These are phyloP conservation scores for Monosporascus sp. DNA, from an alignment of 2,329 filamentous ascomycete species.

Conservation along the genomic window DNA sequence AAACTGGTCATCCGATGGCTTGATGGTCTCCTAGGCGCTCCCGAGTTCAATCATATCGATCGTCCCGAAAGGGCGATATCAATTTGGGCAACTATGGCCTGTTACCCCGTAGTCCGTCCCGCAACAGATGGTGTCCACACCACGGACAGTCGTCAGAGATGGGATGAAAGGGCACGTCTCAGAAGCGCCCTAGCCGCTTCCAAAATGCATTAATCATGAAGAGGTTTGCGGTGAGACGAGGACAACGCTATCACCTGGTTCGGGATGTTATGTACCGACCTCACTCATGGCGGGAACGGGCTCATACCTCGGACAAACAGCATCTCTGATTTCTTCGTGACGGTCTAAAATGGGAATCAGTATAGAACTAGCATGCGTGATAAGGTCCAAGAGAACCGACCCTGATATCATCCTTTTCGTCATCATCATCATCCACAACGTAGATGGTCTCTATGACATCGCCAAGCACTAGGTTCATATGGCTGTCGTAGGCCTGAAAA, in stretches of 20 bases:
- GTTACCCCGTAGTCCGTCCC: too few species aligned
- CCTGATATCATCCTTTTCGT: conserved; percentile 65
- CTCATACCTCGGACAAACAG: conserved; percentile 89
- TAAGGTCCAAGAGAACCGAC: conserved; percentile 35
- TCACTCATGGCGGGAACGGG: conserved; percentile 16
- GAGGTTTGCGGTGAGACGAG: conserved; percentile 61
- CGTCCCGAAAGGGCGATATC: too few species aligned
- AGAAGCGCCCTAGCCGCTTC: neutral
- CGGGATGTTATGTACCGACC: conserved; percentile 16
- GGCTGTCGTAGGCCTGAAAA: conserved; percentile 87
- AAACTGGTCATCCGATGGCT: too few species aligned
- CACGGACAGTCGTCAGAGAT: too few species aligned
- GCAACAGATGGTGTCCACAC: too few species aligned
- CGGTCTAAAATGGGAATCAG: conserved; percentile 54
- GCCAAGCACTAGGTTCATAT: conserved; percentile 94
- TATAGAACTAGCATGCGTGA: conserved; percentile 1
- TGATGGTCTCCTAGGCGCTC: too few species aligned
- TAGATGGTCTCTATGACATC: conserved; percentile 98
- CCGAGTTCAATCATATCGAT: too few species aligned
- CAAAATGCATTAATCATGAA: conserved; percentile 23
- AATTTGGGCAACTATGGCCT: too few species aligned
- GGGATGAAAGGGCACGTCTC: neutral
- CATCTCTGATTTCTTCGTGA: conserved; percentile 98
- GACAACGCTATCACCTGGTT: conserved; percentile 65
- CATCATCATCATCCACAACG: conserved; percentile 82